These are phyloP conservation scores for Hawksworthiomyces lignivorus DNA, from an alignment of 2,329 filamentous ascomycete species.

Conservation along the genomic window DNA sequence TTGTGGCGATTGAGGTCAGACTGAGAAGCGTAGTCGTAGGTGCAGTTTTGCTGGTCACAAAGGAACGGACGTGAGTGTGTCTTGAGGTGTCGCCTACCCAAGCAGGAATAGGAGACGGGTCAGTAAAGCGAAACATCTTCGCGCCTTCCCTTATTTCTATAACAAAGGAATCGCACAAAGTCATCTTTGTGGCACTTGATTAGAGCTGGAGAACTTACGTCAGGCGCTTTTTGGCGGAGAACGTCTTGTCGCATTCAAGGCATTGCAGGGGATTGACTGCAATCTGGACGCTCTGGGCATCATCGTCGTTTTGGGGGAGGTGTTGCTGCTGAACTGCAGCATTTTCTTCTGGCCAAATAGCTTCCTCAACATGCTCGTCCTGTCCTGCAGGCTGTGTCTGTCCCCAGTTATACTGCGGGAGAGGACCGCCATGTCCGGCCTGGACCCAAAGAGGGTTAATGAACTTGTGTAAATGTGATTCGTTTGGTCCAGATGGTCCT, in stretches of 20 bases:
- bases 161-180: too few species aligned
- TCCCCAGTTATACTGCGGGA: not conserved
- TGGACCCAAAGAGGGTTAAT: constrained; percentile 1
- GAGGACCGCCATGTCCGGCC: not conserved
- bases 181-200: too few species aligned
- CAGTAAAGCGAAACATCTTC: not conserved
- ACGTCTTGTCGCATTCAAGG: not conserved
- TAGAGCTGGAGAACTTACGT: not conserved
- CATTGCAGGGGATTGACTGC: not conserved
- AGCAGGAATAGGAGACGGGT: not conserved
- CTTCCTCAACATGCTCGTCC: not conserved
- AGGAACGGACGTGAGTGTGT: not conserved
- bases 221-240: not conserved
- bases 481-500: not conserved
- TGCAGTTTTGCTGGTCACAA: not conserved
- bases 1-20: not conserved
- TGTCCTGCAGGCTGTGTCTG: constrained; percentile 5
- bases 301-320: not conserved
- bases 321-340: not conserved
- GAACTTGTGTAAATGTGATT: not conserved
- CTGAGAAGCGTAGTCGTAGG: not conserved
- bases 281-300: not conserved
- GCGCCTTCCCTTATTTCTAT: too few species aligned
- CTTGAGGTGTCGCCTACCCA: not conserved
- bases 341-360: not conserved